Base-by-base conservation (phyloP, 257 asterid species). In the Sherardia arvensis region DNA sequence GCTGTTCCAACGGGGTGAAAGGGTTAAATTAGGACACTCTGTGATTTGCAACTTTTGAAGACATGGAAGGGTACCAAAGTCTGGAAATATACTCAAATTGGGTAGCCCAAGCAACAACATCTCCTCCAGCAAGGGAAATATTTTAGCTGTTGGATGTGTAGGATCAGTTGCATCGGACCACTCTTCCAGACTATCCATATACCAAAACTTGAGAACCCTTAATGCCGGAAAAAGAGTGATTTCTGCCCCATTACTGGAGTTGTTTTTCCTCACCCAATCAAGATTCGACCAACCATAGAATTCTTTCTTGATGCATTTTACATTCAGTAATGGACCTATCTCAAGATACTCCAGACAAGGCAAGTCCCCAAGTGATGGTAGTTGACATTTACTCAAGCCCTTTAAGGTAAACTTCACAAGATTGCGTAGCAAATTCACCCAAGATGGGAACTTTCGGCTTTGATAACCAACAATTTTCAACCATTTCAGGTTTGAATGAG, bases 291-390 rank as follows among this genome's bases (percentile, higher is more conserved):
- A 53, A 53, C 58, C 58, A 53, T 53, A 53, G 2, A 53, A 53
- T 53, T 53, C 28, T 53, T 53, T 53, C 14, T 12, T 29, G 10
- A 53, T 53, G 58, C 29, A 18, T 8, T 53, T 53, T 23, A 53
- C 58, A 53, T 53, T 53, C 28, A 9, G 27, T 23, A 53, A 53
- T 22, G 58, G 26, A 3, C 14, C 27, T 20, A 53, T 21, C 58
- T 53, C 26, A 9, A 53, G 58, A 53, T 53, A 23, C 26, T 53
- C 58, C 15, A 53, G 21, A 53, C 29, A 23, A 53, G 58, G 58
- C 58, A 53, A 20, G 58, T 64, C 60, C 63, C 79, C 79, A 25
- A 70, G 70, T 12, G 73, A 53, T 25, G 70, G 75, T 22, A 74
- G 15, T 25, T 20, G 59, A 22, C 69, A 47, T 27, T 18, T 25